A percentile compares a stretch with the other conserved stretches of the same genome.
Evolutionary conservation across 768 basidiomycete genomes (phyloP).

Genomic region (Porphyrellus cyaneotinctus): DNA sequence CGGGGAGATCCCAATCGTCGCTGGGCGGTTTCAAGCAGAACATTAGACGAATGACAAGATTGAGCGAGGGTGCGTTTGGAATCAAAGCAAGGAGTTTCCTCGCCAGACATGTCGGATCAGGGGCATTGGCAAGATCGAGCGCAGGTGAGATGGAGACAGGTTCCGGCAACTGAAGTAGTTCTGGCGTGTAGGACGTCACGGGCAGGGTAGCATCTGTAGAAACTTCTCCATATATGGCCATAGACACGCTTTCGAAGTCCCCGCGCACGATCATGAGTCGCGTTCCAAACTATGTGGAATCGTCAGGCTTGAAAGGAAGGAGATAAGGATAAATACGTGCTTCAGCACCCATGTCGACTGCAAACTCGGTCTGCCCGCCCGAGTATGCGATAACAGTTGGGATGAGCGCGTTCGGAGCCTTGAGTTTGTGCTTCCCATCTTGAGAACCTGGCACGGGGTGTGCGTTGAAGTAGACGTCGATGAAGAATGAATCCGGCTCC

Average conservation of each 20-base stretch:
- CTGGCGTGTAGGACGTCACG: constrained; percentile 40
- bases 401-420: constrained; percentile 65
- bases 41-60: constrained; percentile 66
- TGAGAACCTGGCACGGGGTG: constrained; percentile 44
- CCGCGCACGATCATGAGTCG: constrained; percentile 80
- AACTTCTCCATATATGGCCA: constrained; percentile 47
- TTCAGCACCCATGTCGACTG: constrained; percentile 66
- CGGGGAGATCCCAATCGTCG: constrained; percentile 76
- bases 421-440: constrained; percentile 53
- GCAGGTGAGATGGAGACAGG: constrained; percentile 41
- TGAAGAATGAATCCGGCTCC: constrained; percentile 67
- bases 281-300: constrained; percentile 53
- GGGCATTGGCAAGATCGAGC: constrained; percentile 57
- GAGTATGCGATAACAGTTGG: constrained; percentile 69
- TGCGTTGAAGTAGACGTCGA: constrained; percentile 75
- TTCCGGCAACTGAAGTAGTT: constrained; percentile 32
- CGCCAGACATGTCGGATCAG: constrained; percentile 61
- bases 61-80: constrained; percentile 57
- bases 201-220: constrained; percentile 42
- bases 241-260: constrained; percentile 59
- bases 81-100: constrained; percentile 57
- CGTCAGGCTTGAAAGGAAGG: neutral
- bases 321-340: constrained; percentile 35
- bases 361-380: constrained; percentile 63
- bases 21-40: constrained; percentile 74